phyloP scores from a whole-genome alignment of 768 basidiomycete genomes.

The Tulasnella sp. region DNA sequence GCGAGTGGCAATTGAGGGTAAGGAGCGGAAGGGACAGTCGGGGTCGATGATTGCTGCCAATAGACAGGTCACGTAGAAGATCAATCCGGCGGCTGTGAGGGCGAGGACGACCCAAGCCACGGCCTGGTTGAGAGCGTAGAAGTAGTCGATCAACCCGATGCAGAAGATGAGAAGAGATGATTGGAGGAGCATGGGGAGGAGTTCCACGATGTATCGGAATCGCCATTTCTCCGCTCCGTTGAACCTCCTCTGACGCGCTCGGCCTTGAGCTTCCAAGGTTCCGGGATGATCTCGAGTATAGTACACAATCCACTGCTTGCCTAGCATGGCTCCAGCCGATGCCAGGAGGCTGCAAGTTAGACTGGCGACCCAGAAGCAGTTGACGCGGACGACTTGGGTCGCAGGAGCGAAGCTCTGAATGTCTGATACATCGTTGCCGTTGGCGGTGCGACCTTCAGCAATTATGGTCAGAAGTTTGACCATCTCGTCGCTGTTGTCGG shows the following conservation, averaged over 20 bases:
- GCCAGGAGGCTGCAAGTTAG: background rate
- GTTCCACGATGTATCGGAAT: background rate
- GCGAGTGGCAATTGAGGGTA: background rate
- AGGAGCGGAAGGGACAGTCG: background rate
- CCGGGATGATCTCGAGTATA: background rate
- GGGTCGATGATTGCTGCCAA: background rate
- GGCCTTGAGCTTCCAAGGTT: background rate
- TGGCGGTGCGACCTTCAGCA: background rate
- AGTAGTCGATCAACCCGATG: constrained; percentile 2
- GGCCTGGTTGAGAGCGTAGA: background rate
- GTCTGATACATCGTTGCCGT: background rate
- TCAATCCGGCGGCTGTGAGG: background rate
- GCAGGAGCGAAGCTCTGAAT: background rate
- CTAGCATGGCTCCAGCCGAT: background rate
- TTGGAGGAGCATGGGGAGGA: background rate
- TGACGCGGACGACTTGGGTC: background rate
- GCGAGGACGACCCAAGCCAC: background rate
- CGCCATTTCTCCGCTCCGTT: background rate
- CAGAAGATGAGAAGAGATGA: background rate
- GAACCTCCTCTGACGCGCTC: background rate
- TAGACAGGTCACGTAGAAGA: background rate
- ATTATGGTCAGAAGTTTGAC: background rate
- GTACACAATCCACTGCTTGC: background rate
- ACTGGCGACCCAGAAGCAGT: constrained; percentile 6
- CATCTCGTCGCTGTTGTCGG: background rate